Conservation (phyloP, 306 rosid genomes). For the Cyamopsis tetragonoloba region DNA sequence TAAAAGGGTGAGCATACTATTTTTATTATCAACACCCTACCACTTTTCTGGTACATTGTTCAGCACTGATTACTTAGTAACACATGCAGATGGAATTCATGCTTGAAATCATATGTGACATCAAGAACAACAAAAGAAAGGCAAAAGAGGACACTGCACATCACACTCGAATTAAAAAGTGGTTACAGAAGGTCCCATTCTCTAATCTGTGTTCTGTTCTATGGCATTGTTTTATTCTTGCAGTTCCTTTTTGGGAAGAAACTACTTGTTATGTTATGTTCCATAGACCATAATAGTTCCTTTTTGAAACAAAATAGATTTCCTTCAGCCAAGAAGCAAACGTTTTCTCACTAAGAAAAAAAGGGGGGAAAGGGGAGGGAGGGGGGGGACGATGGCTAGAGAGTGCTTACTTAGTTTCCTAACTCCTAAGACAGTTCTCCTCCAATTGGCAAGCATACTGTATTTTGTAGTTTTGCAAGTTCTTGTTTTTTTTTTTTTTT, state of each 20-base stretch:
- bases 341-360: too few relatives aligned
- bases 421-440: not conserved
- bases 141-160: slow-evolving; percentile 71
- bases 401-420: not conserved
- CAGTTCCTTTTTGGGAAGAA: not conserved
- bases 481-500: not conserved
- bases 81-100: slow-evolving; percentile 89
- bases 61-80: slow-evolving; percentile 28
- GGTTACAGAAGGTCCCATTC: slow-evolving; percentile 82
- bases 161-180: slow-evolving; percentile 72
- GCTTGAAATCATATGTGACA: slow-evolving; percentile 91
- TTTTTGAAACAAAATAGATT: not conserved
- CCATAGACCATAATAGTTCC: not conserved
- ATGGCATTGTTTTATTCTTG: slow-evolving; percentile 10
- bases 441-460: not conserved
- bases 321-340: too few relatives aligned
- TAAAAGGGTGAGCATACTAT: slow-evolving; percentile 62
- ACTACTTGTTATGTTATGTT: not conserved
- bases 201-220: slow-evolving; percentile 17
- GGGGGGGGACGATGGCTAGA: too few relatives aligned
- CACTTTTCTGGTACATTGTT: not conserved
- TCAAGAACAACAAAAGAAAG: slow-evolving; percentile 91
- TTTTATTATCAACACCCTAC: slow-evolving; percentile 12
- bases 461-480: not conserved
- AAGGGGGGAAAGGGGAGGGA: too few relatives aligned